Evolutionary conservation across 208 protist species (phyloP).

Genomic region (Leishmania aethiopica): DNA sequence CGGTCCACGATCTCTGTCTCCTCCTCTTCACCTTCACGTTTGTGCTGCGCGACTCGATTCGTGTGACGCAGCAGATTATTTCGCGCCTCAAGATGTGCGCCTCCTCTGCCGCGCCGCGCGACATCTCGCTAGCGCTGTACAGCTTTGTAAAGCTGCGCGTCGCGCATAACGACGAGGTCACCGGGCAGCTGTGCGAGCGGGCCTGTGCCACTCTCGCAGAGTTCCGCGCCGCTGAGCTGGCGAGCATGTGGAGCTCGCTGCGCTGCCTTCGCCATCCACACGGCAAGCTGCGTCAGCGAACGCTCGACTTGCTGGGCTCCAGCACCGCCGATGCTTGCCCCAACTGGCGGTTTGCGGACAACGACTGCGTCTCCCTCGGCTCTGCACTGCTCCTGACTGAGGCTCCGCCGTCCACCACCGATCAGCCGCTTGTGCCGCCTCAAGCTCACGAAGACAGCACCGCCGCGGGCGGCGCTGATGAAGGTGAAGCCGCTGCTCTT

Average conservation of each 20-base stretch:
- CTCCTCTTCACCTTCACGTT: conserved; percentile 86
- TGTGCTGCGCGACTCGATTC: conserved; percentile 76
- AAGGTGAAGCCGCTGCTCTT: neutral
- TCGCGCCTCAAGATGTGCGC: conserved; percentile 73
- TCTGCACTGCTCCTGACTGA: conserved; percentile 31
- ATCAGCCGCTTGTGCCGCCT: conserved; percentile 12
- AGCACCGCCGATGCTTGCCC: neutral
- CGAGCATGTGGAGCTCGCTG: conserved; percentile 77
- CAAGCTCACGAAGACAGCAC: neutral
- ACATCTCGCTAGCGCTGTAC: conserved; percentile 77
- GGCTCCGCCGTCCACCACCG: neutral
- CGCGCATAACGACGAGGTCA: conserved; percentile 51
- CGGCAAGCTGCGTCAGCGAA: conserved; percentile 16
- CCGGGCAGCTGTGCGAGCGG: conserved; percentile 66
- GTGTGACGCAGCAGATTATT: conserved; percentile 81
- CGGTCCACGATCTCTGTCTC: conserved; percentile 74
- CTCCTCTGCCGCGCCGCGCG: conserved; percentile 48
- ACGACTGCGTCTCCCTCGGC: conserved; percentile 31
- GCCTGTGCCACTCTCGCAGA: conserved; percentile 47
- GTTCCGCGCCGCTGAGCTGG: conserved; percentile 69
- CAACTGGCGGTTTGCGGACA: conserved; percentile 28
- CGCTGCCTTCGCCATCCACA: conserved; percentile 35
- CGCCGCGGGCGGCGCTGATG: neutral
- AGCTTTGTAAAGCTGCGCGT: conserved; percentile 77
- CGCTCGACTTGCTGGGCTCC: conserved; percentile 18